Conservation (phyloP, 1,284 basidiomycete species). For the Sanghuangporus sanghuang region DNA sequence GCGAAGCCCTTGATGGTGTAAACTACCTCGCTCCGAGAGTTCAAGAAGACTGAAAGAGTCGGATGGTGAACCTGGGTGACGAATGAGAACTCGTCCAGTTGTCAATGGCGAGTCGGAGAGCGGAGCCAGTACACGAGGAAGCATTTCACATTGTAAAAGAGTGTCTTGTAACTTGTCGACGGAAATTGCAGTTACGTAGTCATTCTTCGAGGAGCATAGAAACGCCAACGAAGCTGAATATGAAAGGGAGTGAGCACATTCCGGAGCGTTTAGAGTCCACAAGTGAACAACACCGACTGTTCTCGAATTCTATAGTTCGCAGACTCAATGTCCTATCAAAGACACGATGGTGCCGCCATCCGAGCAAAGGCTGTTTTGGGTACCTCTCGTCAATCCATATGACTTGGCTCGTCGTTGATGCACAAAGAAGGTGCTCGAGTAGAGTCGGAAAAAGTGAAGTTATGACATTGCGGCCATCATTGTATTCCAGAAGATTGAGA, state of each 20-base stretch:
- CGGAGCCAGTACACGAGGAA: slow-evolving; percentile 1
- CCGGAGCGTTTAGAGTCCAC: neutral
- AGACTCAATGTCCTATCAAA: slow-evolving; percentile 51
- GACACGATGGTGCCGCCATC: slow-evolving; percentile 54
- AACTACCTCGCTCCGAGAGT: slow-evolving; percentile 42
- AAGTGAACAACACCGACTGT: slow-evolving; percentile 29
- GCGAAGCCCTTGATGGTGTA: slow-evolving; percentile 39
- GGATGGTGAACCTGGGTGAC: slow-evolving; percentile 27
- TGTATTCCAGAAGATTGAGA: slow-evolving; percentile 35
- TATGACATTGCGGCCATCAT: slow-evolving; percentile 13
- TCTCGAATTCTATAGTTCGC: slow-evolving; percentile 32
- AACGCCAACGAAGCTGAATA: slow-evolving; percentile 15
- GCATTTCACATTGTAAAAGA: slow-evolving; percentile 11
- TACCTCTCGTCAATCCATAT: slow-evolving; percentile 65
- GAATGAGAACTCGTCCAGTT: slow-evolving; percentile 42
- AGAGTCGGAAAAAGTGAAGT: slow-evolving; percentile 18
- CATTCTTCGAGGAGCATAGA: slow-evolving; percentile 22
- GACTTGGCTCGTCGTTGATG: slow-evolving; percentile 55
- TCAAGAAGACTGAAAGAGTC: slow-evolving; percentile 37
- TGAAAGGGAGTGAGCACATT: slow-evolving; percentile 1
- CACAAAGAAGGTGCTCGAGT: slow-evolving; percentile 24
- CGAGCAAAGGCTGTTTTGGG: slow-evolving; percentile 48
- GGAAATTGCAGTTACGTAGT: slow-evolving; percentile 1
- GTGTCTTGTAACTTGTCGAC: neutral
- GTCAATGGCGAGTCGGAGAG: neutral